Base-by-base conservation (phyloP, 1,284 basidiomycete genomes). In the Cutaneotrichosporon arboriforme region DNA sequence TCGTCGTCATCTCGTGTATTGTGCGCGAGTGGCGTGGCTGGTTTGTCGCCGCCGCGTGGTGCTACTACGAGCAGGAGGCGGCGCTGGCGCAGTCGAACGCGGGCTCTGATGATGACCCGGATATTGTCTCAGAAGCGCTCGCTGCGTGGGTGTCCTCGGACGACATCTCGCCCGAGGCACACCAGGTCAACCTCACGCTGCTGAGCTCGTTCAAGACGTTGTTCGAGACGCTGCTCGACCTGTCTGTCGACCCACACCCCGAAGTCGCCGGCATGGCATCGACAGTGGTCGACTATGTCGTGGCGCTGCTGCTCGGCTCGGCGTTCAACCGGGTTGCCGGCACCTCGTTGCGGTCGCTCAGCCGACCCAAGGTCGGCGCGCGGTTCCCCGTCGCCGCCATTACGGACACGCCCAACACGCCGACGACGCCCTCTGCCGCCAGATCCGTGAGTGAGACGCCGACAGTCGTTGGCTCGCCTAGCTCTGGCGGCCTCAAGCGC, bases 21-120 rank as follows among this genome's bases (percentile, higher is more conserved):
- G 92, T 94, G 14, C 88, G 90, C 69, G 92, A 97, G 74, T 97
- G 93, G 88, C 80, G 90, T 55, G 93, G 94, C 10, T 91, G 91
- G 78, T 92, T 97, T 64, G 88, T 94, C 44, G 84, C 93, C 33
- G 94, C 93, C 51, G 92, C 94, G 0, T 97, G 94, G 90, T 77
- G 90, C 22, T 92, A 93, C 76, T 90, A 89, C 84, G 88, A 94
- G 62, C 69, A 77, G 69, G 88, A 91, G 70, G 66, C 64, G 1
- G 67, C 68, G 8, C 49, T 66, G 20, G 63, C 62, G 4, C 55
- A 58, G 10, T 83, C 58, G 78, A 81, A 64, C 81, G 83, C 80
- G 76, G 67, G 61, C 1, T 54, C 52, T 0, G 56, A 63, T 26
- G 54, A 61, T 17, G 59, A 59, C 8, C 46, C 52, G 1, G 70